Percentiles rank a stretch among this genome's conserved stretches.
These are phyloP conservation scores for Phytopythium helicoides DNA, from an alignment of 352 stramenopile species.

Conservation along the genomic window DNA sequence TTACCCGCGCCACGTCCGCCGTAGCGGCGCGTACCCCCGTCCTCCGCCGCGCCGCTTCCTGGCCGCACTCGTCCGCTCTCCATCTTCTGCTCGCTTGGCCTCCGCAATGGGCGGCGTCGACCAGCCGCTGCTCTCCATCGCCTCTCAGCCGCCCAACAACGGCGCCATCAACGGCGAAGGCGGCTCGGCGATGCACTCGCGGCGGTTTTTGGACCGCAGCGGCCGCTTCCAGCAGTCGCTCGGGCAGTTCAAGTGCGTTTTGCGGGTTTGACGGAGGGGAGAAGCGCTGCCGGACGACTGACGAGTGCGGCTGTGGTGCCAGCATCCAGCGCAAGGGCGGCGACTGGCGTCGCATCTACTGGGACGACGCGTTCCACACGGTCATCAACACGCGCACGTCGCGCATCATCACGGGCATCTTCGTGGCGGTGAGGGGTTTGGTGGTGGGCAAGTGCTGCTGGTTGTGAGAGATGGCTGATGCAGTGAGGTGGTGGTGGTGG, in stretches of 20 bases:
- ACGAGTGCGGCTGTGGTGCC: background rate
- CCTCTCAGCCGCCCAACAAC: constrained; percentile 4
- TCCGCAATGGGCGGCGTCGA: constrained; percentile 25
- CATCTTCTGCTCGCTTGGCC: background rate
- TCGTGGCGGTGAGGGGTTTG: constrained; percentile 63
- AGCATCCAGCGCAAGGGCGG: constrained; percentile 67
- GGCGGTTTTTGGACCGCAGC: constrained; percentile 62
- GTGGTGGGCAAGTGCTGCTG: too few relatives aligned
- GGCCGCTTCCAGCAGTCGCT: constrained; percentile 70
- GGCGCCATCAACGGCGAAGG: constrained; percentile 6
- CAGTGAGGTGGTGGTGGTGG: too few relatives aligned
- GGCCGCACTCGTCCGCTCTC: background rate
- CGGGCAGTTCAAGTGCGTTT: constrained; percentile 63
- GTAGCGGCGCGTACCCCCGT: too few relatives aligned
- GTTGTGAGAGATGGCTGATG: too few relatives aligned
- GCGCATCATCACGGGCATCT: constrained; percentile 77
- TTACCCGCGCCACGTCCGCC: too few relatives aligned
- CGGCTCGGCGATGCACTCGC: constrained; percentile 10
- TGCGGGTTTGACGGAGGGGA: background rate
- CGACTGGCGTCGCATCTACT: constrained; percentile 84
- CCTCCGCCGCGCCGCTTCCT: background rate
- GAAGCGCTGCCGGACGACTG: too few relatives aligned
- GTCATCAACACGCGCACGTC: constrained; percentile 85
- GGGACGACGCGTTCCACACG: constrained; percentile 84
- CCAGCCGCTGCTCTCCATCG: constrained; percentile 33